Evolutionary conservation across 495 filamentous ascomycete genomes (phyloP).

Genomic region (Ramalina peruviana): DNA sequence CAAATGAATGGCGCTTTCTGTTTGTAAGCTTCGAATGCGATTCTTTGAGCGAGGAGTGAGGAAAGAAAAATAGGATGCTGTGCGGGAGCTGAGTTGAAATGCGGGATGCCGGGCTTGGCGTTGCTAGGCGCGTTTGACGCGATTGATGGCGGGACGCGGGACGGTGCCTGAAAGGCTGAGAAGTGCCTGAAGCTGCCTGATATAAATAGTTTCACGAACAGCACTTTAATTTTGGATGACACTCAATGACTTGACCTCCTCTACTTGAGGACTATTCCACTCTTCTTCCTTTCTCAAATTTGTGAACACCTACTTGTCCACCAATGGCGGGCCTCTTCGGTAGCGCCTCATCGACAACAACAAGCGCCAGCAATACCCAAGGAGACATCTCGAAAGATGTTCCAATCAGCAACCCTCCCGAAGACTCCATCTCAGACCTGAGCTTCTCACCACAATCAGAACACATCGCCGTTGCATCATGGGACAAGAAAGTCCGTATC

Average conservation of each 20-base stretch:
- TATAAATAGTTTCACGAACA: neutral
- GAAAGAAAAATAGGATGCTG: neutral
- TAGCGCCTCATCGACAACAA: conserved; percentile 26
- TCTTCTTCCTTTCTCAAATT: neutral
- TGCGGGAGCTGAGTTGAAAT: neutral
- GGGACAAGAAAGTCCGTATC: conserved; percentile 90
- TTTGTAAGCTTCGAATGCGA: conserved; percentile 99
- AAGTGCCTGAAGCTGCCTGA: neutral
- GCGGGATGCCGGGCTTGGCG: neutral
- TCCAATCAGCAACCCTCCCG: conserved; percentile 56
- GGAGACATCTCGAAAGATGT: conserved; percentile 89
- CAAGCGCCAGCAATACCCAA: conserved; percentile 51
- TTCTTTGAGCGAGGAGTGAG: conserved; percentile 89
- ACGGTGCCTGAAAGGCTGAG: no score
- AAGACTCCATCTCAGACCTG: conserved; percentile 76
- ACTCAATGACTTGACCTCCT: neutral
- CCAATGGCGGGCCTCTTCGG: conserved; percentile 60
- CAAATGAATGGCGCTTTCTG: conserved; percentile 42
- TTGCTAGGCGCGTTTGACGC: conserved; percentile 1
- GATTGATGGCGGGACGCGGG: neutral
- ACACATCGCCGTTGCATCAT: conserved; percentile 72
- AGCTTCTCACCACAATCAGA: conserved; percentile 66
- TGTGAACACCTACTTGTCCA: conserved; percentile 1
- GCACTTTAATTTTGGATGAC: neutral
- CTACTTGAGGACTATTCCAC: neutral